Percentiles rank a stretch among this genome's conserved stretches.
Evolutionary conservation across 257 asterid species (phyloP).

Genomic region (Handroanthus guayacan): DNA sequence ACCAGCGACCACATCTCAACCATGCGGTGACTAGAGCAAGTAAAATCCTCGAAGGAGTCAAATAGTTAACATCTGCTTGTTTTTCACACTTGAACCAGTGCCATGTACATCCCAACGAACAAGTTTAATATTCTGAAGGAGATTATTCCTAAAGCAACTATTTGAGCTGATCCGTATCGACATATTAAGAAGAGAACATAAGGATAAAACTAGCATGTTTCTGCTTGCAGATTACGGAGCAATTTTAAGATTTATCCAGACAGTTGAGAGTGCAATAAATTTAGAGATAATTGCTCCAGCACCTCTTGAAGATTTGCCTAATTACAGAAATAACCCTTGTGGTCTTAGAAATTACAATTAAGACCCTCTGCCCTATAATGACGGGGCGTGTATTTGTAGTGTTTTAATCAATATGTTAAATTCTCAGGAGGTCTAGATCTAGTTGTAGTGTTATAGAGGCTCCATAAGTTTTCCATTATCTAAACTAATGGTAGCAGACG

Average conservation of each 20-base stretch:
- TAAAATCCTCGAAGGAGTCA: conserved; percentile 97
- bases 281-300: no score
- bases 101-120: conserved; percentile 29
- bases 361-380: no score
- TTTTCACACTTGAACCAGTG: conserved; percentile 92
- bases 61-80: conserved; percentile 93
- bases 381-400: no score
- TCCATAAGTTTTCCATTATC: no score
- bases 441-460: no score
- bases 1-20: conserved; percentile 97
- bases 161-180: background rate
- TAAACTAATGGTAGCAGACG: no score
- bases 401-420: no score
- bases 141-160: background rate
- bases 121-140: conserved; percentile 18
- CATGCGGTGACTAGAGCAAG: conserved; percentile 95
- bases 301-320: no score
- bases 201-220: background rate
- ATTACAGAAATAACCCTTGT: no score
- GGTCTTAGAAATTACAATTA: no score
- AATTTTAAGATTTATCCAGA: conserved; percentile 4
- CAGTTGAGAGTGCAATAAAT: background rate
- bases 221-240: background rate
- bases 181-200: background rate
- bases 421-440: no score